Evolutionary conservation across 2,329 filamentous ascomycete species (phyloP).

Genomic region (Fusarium guadeloupense): DNA sequence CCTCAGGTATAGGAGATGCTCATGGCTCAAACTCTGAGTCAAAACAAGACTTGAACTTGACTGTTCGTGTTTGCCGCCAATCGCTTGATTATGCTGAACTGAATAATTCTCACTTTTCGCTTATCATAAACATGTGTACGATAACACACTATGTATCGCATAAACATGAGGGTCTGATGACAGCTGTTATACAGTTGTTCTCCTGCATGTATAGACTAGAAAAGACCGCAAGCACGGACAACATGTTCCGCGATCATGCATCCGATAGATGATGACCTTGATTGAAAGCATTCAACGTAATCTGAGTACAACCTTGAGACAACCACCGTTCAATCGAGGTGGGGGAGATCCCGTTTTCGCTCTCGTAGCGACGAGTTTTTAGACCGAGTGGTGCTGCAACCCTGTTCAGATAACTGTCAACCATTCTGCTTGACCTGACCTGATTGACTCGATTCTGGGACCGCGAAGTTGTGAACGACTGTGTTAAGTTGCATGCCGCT

Average conservation of each 20-base stretch:
- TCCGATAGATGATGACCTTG: constrained; percentile 1
- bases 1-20: background rate
- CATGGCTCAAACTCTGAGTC: background rate
- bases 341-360: constrained; percentile 16
- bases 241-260: constrained; percentile 18
- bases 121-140: background rate
- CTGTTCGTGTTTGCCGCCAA: background rate
- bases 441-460: background rate
- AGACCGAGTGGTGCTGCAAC: constrained; percentile 3
- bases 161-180: constrained; percentile 12
- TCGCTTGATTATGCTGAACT: background rate
- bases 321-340: constrained; percentile 28
- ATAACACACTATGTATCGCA: background rate
- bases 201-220: constrained; percentile 9
- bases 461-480: background rate
- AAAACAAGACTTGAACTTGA: background rate
- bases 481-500: constrained; percentile 5
- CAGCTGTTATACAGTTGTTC: constrained; percentile 5
- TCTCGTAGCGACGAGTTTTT: constrained; percentile 5
- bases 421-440: background rate
- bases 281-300: constrained; percentile 16
- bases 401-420: constrained; percentile 1
- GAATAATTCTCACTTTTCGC: no score
- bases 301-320: constrained; percentile 21
- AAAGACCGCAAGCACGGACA: constrained; percentile 3